Conservation (phyloP, 352 stramenopile genomes). For the Phytophthora cajani region DNA sequence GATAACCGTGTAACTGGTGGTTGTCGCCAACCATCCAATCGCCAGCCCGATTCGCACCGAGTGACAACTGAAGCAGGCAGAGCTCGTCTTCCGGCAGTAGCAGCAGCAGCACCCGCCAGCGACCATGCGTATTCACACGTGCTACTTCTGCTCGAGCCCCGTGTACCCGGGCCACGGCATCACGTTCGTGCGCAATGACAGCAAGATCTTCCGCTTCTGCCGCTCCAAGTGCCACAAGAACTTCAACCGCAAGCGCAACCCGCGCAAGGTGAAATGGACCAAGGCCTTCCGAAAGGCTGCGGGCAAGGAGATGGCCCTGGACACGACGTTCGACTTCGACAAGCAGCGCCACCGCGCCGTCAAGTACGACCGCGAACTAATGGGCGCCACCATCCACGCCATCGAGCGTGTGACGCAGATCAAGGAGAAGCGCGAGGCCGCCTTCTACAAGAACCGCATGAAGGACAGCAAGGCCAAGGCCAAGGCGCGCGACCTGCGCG, state of each 20-base stretch:
- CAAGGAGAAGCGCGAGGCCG: slow-evolving; percentile 95
- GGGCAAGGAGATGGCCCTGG: slow-evolving; percentile 99
- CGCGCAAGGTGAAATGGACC: slow-evolving; percentile 99
- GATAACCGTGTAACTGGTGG: slow-evolving; percentile 8
- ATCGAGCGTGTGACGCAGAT: slow-evolving; percentile 99
- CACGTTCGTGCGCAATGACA: slow-evolving; percentile 99
- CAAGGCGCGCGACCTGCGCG: slow-evolving; percentile 82
- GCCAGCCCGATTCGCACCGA: slow-evolving; percentile 4
- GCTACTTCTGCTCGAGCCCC: slow-evolving; percentile 99
- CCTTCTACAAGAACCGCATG: slow-evolving; percentile 99
- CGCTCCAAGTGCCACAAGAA: slow-evolving; percentile 99
- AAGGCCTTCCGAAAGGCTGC: slow-evolving; percentile 98
- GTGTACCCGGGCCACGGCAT: slow-evolving; percentile 99
- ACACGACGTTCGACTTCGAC: slow-evolving; percentile 99
- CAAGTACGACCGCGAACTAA: slow-evolving; percentile 99
- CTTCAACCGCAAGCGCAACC: slow-evolving; percentile 99
- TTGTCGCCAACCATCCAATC: slow-evolving; percentile 38
- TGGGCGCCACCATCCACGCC: slow-evolving; percentile 98
- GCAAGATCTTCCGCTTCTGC: slow-evolving; percentile 99
- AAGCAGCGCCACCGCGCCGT: slow-evolving; percentile 98
- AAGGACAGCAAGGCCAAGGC: slow-evolving; percentile 83
- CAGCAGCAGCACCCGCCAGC: slow-evolving; percentile 10
- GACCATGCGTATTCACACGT: slow-evolving; percentile 98
- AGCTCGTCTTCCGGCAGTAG: slow-evolving; percentile 25
- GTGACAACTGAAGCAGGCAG: slow-evolving; percentile 14